These are phyloP conservation scores for Solioccasus polychromus DNA, from an alignment of 768 basidiomycete genomes.

Conservation along the genomic window DNA sequence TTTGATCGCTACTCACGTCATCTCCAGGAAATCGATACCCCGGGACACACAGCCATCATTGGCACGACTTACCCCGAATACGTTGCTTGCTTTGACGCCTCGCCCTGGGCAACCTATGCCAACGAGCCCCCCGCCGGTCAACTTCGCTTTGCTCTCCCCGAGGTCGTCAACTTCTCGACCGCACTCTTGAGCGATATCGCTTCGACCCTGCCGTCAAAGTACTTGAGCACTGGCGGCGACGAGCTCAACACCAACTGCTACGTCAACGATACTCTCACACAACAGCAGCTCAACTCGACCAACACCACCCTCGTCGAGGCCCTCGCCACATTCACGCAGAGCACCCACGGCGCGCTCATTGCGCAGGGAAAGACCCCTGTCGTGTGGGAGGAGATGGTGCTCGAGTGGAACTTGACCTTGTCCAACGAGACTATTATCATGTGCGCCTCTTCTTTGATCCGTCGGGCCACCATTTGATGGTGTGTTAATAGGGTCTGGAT, in stretches of 20 bases:
- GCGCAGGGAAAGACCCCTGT: slow-evolving; percentile 68
- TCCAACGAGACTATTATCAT: slow-evolving; percentile 42
- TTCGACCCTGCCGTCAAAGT: slow-evolving; percentile 47
- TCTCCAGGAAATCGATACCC: slow-evolving; percentile 75
- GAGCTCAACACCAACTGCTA: slow-evolving; percentile 74
- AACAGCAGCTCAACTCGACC: slow-evolving; percentile 46
- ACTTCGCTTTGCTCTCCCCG: slow-evolving; percentile 64
- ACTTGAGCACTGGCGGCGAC: slow-evolving; percentile 82
- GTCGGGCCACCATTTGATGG: neutral
- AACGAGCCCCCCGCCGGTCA: slow-evolving; percentile 82
- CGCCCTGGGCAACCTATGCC: slow-evolving; percentile 61
- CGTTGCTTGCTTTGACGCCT: slow-evolving; percentile 59
- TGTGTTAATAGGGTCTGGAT: slow-evolving; percentile 42
- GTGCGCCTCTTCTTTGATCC: slow-evolving; percentile 14
- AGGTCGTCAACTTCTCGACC: slow-evolving; percentile 57
- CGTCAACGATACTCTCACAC: slow-evolving; percentile 55
- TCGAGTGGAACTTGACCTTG: slow-evolving; percentile 38
- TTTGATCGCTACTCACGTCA: neutral
- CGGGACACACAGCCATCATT: slow-evolving; percentile 76
- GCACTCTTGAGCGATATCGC: slow-evolving; percentile 54
- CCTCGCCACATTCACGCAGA: slow-evolving; percentile 56
- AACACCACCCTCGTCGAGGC: slow-evolving; percentile 62
- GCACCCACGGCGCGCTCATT: slow-evolving; percentile 55
- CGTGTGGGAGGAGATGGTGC: slow-evolving; percentile 74
- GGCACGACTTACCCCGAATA: slow-evolving; percentile 66